Evolutionary conservation across 495 filamentous ascomycete species (phyloP), one percentile per base, ranked within the genome.

Genomic region (Tetracladium setigerum): DNA sequence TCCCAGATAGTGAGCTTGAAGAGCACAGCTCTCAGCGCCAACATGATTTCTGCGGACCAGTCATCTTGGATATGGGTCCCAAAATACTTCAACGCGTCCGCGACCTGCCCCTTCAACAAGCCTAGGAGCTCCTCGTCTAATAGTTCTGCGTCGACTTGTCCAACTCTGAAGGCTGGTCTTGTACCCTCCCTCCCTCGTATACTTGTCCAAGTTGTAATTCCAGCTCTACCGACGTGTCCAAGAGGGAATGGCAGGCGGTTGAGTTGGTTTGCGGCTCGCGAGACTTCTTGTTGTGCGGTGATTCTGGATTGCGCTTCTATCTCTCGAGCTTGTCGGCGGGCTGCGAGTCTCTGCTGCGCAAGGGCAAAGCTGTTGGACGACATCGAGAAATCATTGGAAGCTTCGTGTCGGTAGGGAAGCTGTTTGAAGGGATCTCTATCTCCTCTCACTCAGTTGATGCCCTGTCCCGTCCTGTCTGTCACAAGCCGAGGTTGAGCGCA

Each of bases 1-100:
- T 97, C 90, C 92, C 92, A 99, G 41, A 97, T 86, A 1, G 85
- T 85, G 49, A 99, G 75, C 62, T 97, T 97, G 71, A 95, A 99
- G 13, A 99, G 70, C 2, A 89, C 70, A 6, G 82, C 78, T 11
- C 94, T 78, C 44, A 99, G 72, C 1, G 69, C 73, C 16, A 95
- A 70, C 43, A 83, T 71, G 37, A 97, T 90, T 65, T 97, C 92
- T 36, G 87, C 71, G 4, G 82, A 82, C 83, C 85, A 95, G 41
- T 94, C 86, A 57, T 94, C 87, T 44, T 72, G 67, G 13, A 76
- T 48, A 51, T 73, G 61, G 60, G 83, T 81, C 33, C 85, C 85
- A 41, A 86, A 86, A 57, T 91, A 95, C 62, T 90, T 94, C 41
- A 97, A 66, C 7, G 84, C 92, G 46, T 95, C 87, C 44, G 86